Percentiles rank a stretch among this genome's conserved stretches.
Evolutionary conservation across 371 early-diverging fungal species (phyloP).

Genomic region (Nematocida parisii): DNA sequence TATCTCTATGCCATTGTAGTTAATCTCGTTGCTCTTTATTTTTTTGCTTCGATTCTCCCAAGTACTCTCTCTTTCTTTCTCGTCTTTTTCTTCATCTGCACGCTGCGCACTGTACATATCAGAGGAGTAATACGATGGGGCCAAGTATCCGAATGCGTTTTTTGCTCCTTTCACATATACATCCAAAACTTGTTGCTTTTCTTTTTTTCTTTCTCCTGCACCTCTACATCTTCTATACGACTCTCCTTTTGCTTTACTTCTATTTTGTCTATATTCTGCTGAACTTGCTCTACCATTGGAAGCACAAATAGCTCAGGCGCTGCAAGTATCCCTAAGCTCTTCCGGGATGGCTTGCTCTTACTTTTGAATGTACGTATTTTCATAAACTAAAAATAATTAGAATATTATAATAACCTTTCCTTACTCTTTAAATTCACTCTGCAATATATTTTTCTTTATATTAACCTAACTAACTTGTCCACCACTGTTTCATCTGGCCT

Average conservation of each 20-base stretch:
- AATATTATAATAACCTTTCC: conserved; percentile 2
- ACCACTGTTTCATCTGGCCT: conserved; percentile 40
- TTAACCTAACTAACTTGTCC: conserved; percentile 37
- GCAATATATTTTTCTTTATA: background rate
- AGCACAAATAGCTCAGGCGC: conserved; percentile 11
- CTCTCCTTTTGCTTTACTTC: background rate
- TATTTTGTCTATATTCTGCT: background rate
- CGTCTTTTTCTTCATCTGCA: background rate
- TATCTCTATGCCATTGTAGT: background rate
- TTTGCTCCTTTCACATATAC: background rate
- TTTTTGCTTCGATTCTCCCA: background rate
- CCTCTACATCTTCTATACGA: background rate
- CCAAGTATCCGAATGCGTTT: background rate
- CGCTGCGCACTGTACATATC: background rate
- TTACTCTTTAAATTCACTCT: conserved; percentile 5
- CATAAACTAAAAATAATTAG: conserved; percentile 32
- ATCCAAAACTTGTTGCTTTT: background rate
- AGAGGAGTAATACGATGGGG: background rate
- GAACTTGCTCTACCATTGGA: background rate
- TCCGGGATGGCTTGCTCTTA: conserved; percentile 6
- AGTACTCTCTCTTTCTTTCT: background rate
- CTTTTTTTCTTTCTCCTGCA: background rate
- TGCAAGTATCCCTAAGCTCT: conserved; percentile 7
- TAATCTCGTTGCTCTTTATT: background rate
- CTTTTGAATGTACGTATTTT: conserved; percentile 29